Evolutionary conservation across 1,139 yeast species (phyloP).

Genomic region (Sugiyamaella xylanicola): DNA sequence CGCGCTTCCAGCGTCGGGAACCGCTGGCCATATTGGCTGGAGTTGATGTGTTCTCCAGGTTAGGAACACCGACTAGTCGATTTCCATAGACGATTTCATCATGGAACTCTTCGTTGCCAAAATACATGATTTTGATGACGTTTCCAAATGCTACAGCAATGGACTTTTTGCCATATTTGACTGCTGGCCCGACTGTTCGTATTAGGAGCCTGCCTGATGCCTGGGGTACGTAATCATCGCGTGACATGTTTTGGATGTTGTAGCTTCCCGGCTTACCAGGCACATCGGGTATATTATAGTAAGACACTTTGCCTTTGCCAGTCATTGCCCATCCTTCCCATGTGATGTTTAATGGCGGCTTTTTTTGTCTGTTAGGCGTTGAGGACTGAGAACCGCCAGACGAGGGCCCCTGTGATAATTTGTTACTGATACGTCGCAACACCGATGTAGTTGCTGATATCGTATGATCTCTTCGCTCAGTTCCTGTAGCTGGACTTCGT

Average conservation of each 20-base stretch:
- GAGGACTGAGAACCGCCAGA: not conserved
- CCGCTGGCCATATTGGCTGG: not conserved
- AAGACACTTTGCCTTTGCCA: slow-evolving; percentile 60
- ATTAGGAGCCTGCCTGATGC: slow-evolving; percentile 43
- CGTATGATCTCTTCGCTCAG: slow-evolving; percentile 2
- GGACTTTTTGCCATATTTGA: slow-evolving; percentile 75
- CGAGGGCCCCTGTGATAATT: not conserved
- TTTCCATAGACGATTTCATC: slow-evolving; percentile 17
- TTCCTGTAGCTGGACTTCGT: slow-evolving; percentile 1
- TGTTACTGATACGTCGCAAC: slow-evolving; percentile 11
- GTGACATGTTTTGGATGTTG: not conserved
- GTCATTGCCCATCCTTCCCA: slow-evolving; percentile 86
- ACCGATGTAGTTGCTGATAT: slow-evolving; percentile 2
- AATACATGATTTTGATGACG: slow-evolving; percentile 65
- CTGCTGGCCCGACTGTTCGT: slow-evolving; percentile 55
- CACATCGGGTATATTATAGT: slow-evolving; percentile 61
- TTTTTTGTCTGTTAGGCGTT: slow-evolving; percentile 10
- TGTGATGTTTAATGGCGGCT: slow-evolving; percentile 37
- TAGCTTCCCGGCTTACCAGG: slow-evolving; percentile 28
- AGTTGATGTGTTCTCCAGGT: not conserved
- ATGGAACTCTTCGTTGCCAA: slow-evolving; percentile 57
- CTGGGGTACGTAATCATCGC: slow-evolving; percentile 6
- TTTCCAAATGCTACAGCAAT: slow-evolving; percentile 75
- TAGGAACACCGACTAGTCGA: slow-evolving; percentile 2
- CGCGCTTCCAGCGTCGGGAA: slow-evolving; percentile 20